Evolutionary conservation across 2,329 filamentous ascomycete genomes (phyloP).

Genomic region (Ceratocystis variospora): DNA sequence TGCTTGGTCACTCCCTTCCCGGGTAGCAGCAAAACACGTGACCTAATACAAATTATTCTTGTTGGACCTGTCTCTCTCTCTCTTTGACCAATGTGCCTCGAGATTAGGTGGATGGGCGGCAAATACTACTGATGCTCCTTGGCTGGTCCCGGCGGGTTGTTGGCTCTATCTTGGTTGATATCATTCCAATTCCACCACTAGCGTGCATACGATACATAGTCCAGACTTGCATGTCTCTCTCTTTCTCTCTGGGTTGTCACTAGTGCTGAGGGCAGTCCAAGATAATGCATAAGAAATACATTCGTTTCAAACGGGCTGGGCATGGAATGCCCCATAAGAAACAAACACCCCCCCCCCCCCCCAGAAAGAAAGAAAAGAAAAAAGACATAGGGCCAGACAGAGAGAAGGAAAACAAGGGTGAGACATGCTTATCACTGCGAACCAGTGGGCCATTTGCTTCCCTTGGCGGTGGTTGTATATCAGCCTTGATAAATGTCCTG

Average conservation of each 20-base stretch:
- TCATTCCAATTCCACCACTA: not conserved
- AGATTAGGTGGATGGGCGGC: too few relatives aligned
- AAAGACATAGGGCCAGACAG: not conserved
- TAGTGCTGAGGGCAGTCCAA: not conserved
- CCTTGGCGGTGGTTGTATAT: not conserved
- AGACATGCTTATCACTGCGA: slow-evolving; percentile 1
- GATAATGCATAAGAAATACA: not conserved
- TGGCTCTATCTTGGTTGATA: not conserved
- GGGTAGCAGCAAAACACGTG: too few relatives aligned
- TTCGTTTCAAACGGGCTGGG: not conserved
- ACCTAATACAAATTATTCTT: too few relatives aligned
- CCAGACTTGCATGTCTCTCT: not conserved
- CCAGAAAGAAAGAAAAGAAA: too few relatives aligned
- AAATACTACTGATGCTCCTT: too few relatives aligned
- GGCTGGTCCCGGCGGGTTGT: too few relatives aligned
- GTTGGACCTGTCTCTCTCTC: too few relatives aligned
- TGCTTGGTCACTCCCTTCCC: too few relatives aligned
- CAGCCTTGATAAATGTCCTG: not conserved
- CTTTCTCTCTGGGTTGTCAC: not conserved
- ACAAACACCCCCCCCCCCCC: not conserved
- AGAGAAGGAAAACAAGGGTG: not conserved
- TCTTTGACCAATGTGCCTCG: too few relatives aligned
- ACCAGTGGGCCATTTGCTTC: not conserved
- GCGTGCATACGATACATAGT: not conserved
- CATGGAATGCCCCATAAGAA: not conserved